Conservation (phyloP, 176 grass and related monocot genomes). For the Chloris gayana region DNA sequence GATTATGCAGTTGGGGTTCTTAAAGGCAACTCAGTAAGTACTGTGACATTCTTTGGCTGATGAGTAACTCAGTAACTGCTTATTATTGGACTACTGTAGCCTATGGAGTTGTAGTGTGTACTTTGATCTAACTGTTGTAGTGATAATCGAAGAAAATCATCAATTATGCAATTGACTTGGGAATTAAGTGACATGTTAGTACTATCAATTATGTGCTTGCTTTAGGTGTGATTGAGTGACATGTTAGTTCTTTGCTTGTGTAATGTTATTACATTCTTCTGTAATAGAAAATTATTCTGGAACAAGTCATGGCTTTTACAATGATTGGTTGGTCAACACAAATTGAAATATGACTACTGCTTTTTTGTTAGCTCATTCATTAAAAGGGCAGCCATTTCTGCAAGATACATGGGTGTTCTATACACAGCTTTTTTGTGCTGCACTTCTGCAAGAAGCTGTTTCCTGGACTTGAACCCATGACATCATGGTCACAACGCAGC, state of each 20-base stretch:
- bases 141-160: background rate
- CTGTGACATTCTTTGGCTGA: background rate
- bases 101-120: conserved; percentile 11
- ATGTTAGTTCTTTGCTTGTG: conserved; percentile 15
- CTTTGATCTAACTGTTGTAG: background rate
- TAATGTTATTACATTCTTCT: conserved; percentile 12
- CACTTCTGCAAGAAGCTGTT: too few relatives aligned
- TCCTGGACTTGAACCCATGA: too few relatives aligned
- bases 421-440: too few relatives aligned
- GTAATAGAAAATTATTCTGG: background rate
- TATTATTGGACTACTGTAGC: background rate
- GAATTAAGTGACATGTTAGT: too few relatives aligned
- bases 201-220: too few relatives aligned
- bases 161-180: background rate
- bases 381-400: too few relatives aligned
- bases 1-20: conserved; percentile 83
- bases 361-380: too few relatives aligned
- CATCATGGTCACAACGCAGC: too few relatives aligned
- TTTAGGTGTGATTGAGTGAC: conserved; percentile 15
- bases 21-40: conserved; percentile 72
- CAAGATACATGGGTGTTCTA: too few relatives aligned
- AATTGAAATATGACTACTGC: too few relatives aligned
- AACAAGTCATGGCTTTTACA: background rate
- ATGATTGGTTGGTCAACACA: too few relatives aligned
- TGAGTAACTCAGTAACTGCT: background rate